Conservation (phyloP, 1,284 basidiomycete species). For the Xerocomus nothofagi region DNA sequence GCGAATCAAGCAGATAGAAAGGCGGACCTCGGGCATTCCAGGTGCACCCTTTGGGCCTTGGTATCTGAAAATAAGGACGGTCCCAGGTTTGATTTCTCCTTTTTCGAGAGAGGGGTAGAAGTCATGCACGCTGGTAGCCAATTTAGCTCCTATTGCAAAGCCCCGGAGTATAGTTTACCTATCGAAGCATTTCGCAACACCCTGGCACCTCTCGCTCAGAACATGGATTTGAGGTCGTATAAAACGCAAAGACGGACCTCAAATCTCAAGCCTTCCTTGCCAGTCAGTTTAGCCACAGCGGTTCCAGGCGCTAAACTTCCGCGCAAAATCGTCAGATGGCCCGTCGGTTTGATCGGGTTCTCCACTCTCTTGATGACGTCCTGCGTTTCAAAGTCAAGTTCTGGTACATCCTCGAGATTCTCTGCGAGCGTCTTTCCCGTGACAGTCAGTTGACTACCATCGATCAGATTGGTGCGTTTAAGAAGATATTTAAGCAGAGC, state of each 20-base stretch:
- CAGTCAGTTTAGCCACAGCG: conserved; percentile 94
- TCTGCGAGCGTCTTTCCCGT: conserved; percentile 93
- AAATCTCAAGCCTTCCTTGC: conserved; percentile 91
- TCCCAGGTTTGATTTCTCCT: conserved; percentile 84
- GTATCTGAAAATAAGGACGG: conserved; percentile 89
- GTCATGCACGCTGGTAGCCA: conserved; percentile 60
- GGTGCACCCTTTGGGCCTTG: conserved; percentile 96
- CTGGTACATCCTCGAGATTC: conserved; percentile 81
- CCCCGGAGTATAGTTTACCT: conserved; percentile 39
- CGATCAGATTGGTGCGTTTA: conserved; percentile 84
- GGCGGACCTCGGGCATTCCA: conserved; percentile 87
- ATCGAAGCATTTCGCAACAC: conserved; percentile 76
- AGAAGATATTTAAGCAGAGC: conserved; percentile 83
- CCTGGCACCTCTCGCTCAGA: conserved; percentile 40
- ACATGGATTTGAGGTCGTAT: conserved; percentile 1
- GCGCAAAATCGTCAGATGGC: conserved; percentile 89
- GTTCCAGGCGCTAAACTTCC: conserved; percentile 90
- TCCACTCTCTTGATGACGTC: conserved; percentile 79
- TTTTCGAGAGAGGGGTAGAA: conserved; percentile 85
- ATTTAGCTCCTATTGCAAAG: conserved; percentile 1
- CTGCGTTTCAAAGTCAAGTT: conserved; percentile 78
- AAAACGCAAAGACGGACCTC: conserved; percentile 48
- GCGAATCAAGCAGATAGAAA: conserved; percentile 10
- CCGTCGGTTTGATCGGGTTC: conserved; percentile 89
- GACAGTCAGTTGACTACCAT: conserved; percentile 89